Evolutionary conservation across 2,329 filamentous ascomycete genomes (phyloP), one percentile per base, ranked within the genome.

Genomic region (Apiospora pterosperma): DNA sequence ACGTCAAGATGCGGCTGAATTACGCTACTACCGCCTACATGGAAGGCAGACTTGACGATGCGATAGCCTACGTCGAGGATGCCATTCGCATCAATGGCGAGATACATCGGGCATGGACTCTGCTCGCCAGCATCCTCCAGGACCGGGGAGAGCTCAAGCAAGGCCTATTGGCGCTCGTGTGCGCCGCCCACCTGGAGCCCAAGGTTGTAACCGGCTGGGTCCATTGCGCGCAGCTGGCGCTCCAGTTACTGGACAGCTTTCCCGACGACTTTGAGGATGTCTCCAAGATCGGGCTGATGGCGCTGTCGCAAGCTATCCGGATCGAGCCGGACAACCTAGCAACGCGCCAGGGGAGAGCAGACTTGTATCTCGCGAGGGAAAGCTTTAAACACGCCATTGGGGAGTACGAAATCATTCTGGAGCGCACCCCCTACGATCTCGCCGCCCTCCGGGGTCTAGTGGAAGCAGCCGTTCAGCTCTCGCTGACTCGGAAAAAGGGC

Each of bases 21-120:
- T 82, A 85, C 71, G 91, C 92, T 3, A 91, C 88, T 65, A 83
- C 89, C 66, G 86, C 88, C 5, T 93, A 89, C 72, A 81, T 92
- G 65, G 80, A 84, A 11, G 81, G 84, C 31, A 82, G 89, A 23
- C 88, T 89, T 67, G 82, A 86, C 5, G 79, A 82, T 44, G 89
- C 90, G 5, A 78, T 88, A 39, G 82, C 84, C 19, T 79, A 85
- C 25, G 84, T 87, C 10, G 82, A 84, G 44, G 88, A 90, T 70
- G 85, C 90, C 64, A 89, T 91, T 70, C 83, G 88, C 61, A 88
- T 90, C 72, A 90, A 91, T 67, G 87, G 86, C 23, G 88, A 90
- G 73, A 90, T 87, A 1, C 83, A 88, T 67, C 83, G 87, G 68
- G 88, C 89, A 28, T 91, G 88, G 88, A 85, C 82, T 16, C 79